Evolutionary conservation across 78 protist genomes (phyloP).

Genomic region (Dictyostelium firmibasis): DNA sequence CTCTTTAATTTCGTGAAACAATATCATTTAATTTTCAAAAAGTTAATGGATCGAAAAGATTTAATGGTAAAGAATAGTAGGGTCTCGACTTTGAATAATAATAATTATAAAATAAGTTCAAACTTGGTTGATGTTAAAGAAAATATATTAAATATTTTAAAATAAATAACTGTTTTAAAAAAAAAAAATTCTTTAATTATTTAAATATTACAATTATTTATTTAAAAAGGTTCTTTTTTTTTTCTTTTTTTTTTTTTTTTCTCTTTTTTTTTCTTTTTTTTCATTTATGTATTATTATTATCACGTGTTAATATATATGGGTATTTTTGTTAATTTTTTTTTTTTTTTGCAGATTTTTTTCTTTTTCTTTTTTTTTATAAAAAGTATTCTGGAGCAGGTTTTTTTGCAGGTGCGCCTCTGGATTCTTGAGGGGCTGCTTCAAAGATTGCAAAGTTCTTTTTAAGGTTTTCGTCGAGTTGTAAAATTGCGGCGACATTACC

Average conservation of each 20-base stretch:
- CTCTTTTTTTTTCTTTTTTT: background rate
- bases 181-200: background rate
- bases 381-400: slow-evolving; percentile 94
- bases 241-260: background rate
- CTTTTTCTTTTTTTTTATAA: background rate
- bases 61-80: background rate
- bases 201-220: slow-evolving; percentile 9
- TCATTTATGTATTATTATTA: background rate
- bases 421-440: slow-evolving; percentile 96
- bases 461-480: slow-evolving; percentile 93
- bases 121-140: background rate
- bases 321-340: background rate
- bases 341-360: background rate
- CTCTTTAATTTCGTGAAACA: background rate
- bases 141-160: background rate
- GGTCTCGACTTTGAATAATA: background rate
- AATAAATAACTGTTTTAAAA: background rate
- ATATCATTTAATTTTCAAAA: background rate
- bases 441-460: slow-evolving; percentile 91
- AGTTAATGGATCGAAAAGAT: background rate
- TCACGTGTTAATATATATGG: background rate
- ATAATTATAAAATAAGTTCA: background rate
- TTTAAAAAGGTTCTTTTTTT: background rate
- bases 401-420: slow-evolving; percentile 92
- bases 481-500: slow-evolving; percentile 98